Evolutionary conservation across 768 basidiomycete genomes (phyloP), one percentile per base, ranked within the genome.

Genomic region (Hortiboletus flavorubellus): DNA sequence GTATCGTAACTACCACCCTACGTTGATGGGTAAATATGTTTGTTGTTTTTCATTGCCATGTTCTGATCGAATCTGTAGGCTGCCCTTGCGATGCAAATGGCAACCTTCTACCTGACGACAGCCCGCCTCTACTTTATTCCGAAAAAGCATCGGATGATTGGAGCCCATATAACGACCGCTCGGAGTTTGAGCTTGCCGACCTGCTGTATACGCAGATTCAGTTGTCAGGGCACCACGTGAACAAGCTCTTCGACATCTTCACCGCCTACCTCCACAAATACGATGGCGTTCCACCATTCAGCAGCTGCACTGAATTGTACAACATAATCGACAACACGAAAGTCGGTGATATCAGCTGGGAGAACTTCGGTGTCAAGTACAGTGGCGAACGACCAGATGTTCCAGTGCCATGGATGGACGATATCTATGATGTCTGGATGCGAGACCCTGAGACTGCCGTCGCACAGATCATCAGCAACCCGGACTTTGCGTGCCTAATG

Each of bases 81-180:
- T 10, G 33, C 33, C 33, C 33, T 33, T 33, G 33, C 8, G 3
- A 33, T 10, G 11, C 9, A 33, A 33, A 33, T 3, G 49, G 49
- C 6, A n/a, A 26, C 2, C 51, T 61, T 47, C 56, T 53, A 39
- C 63, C 49, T 30, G 40, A 46, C 34, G 63, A 23, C 34, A 16
- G 37, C 40, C 53, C 14, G 18, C 59, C 16, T 48, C 30, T 0
- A 35, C 57, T 12, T 31, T 56, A 14, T 29, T 14, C 15, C 2
- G 57, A 40, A 39, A 50, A 43, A 18, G 4, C n/a, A 7, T 11
- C 49, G 0, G 16, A 50, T 8, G 29, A 54, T 11, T 59, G 57
- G 57, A 38, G n/a, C 0, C 53, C 53, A 16, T 54, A 47, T 21
- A 15, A 31, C 1, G 49, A 49, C 34, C 37, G 2, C 8, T 3